Percentiles rank a stretch among this genome's conserved stretches.
These are phyloP conservation scores for Cucumis melo DNA, from an alignment of 306 rosid genomes.

Conservation along the genomic window DNA sequence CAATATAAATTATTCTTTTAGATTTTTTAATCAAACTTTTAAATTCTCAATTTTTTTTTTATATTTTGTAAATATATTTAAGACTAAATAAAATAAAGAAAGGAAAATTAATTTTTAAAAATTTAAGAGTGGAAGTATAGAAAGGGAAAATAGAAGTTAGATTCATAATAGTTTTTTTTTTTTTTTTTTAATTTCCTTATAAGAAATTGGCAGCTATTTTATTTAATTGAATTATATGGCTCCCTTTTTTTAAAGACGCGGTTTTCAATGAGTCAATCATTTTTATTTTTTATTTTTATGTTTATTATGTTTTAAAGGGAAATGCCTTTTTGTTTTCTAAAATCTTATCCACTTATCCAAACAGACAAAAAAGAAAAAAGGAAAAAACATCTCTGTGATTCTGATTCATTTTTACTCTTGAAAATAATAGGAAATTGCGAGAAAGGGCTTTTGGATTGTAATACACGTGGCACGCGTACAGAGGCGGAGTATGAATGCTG, in stretches of 20 bases:
- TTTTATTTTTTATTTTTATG: too few relatives aligned
- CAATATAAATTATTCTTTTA: too few relatives aligned
- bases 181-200: too few relatives aligned
- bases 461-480: not conserved
- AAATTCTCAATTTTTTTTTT: too few relatives aligned
- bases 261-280: not conserved
- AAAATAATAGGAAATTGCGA: not conserved
- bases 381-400: not conserved
- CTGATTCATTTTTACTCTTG: not conserved
- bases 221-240: not conserved
- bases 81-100: too few relatives aligned
- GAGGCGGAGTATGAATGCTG: not conserved
- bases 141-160: too few relatives aligned
- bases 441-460: not conserved
- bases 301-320: not conserved
- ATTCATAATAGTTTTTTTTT: too few relatives aligned
- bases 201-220: not conserved
- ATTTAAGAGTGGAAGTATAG: too few relatives aligned
- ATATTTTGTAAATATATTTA: too few relatives aligned
- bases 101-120: too few relatives aligned
- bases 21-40: too few relatives aligned
- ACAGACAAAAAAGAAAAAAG: not conserved
- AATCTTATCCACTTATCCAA: slow-evolving; percentile 5
- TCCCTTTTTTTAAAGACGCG: not conserved
- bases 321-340: not conserved